Conservation (phyloP, 2,329 filamentous ascomycete species). For the Parascedosporium putredinis region DNA sequence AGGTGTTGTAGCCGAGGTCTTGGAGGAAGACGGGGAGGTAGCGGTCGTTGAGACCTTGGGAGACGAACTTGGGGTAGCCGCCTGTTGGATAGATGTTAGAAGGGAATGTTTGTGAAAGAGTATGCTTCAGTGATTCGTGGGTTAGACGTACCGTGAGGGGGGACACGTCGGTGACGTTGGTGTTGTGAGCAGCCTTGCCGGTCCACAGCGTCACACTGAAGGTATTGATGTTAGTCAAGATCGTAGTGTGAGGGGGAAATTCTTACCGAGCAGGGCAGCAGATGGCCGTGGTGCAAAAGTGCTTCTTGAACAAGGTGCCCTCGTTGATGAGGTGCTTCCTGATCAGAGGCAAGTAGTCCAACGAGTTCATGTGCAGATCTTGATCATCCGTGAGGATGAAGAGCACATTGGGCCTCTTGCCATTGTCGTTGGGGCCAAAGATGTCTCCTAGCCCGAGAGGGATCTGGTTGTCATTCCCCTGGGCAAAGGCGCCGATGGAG, state of each 20-base stretch:
- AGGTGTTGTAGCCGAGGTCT: slow-evolving; percentile 38
- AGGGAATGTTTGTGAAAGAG: too few species aligned
- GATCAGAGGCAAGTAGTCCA: slow-evolving; percentile 47
- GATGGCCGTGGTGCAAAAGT: slow-evolving; percentile 54
- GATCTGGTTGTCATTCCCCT: slow-evolving; percentile 6
- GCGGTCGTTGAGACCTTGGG: slow-evolving; percentile 36
- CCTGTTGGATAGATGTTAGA: slow-evolving; percentile 17
- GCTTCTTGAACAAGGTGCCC: slow-evolving; percentile 47
- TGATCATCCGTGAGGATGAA: slow-evolving; percentile 60
- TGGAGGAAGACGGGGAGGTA: slow-evolving; percentile 43
- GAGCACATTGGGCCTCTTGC: slow-evolving; percentile 41
- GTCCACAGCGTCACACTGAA: slow-evolving; percentile 44
- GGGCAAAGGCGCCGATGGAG: background rate
- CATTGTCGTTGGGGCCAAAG: background rate
- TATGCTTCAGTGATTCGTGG: too few species aligned
- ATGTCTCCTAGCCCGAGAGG: background rate
- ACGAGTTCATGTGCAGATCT: slow-evolving; percentile 49
- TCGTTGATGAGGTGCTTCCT: slow-evolving; percentile 42
- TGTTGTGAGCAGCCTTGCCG: slow-evolving; percentile 53
- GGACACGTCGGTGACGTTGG: slow-evolving; percentile 45
- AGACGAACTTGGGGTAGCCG: slow-evolving; percentile 38
- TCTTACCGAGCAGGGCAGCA: slow-evolving; percentile 49
- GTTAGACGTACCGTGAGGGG: slow-evolving; percentile 44
- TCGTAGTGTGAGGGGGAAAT: slow-evolving; percentile 37
- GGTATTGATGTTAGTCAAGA: slow-evolving; percentile 23